Evolutionary conservation across 345 rosid genomes (phyloP), one percentile per base, ranked within the genome.

Genomic region (Salix dunnii): DNA sequence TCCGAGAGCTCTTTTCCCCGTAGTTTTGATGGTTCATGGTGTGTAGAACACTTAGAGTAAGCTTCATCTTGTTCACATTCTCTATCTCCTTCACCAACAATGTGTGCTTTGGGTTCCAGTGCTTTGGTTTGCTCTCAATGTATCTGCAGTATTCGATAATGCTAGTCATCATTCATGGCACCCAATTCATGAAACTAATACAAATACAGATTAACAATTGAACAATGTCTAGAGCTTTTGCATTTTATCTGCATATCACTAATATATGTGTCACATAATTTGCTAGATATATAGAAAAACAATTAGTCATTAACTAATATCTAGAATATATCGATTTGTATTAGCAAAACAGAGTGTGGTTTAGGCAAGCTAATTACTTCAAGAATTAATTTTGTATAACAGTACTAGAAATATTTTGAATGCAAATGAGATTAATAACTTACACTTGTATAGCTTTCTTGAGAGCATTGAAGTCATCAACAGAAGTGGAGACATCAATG

Each of bases 11-110:
- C 77, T 82, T 83, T 46, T 89, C 91, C 0, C 91, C 92, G 23
- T 51, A 86, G 81, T 89, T 89, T 74, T 89, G 92, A 71, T 86
- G 89, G 82, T 89, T 89, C 70, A 89, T 89, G 12, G 92, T 89
- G 81, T 89, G 92, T 31, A 72, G 85, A 55, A 89, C 88, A 20
- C 74, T 79, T 23, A 87, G 74, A 14, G 55, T 60, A 68, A 89
- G 58, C 58, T 86, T 88, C 85, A 89, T 67, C 84, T 84, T 83
- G 80, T 88, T 76, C 80, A 88, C 61, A 35, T 89, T 77, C 78
- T 87, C 92, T 28, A 89, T 89, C 70, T 85, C 89, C 80, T 82
- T 89, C 66, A 86, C 83, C 58, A 83, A 3, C 62, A 89, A 42
- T 3, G 68, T 2, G 73, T 87, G 91, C 60, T 86, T 89, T 21